Base-by-base conservation (phyloP, 1,139 yeast genomes). In the Sugiyamaella grinbergsii region DNA sequence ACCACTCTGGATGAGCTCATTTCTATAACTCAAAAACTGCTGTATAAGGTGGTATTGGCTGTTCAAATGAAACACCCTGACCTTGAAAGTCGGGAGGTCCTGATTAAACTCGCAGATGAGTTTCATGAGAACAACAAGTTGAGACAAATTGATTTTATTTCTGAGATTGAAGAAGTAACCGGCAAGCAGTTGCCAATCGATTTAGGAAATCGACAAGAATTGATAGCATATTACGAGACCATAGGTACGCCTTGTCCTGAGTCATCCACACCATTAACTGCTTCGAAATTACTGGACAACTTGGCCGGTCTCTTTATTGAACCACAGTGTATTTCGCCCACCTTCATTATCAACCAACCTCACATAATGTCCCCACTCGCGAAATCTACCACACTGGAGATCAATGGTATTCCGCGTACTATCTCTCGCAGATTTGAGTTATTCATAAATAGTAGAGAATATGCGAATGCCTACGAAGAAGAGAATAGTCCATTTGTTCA, bases 391-490 rank as follows among this genome's bases (percentile, higher is more conserved):
- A 50, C 40, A 0, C 58, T 68, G 0, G 59, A 58, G 1, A 60
- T 74, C 49, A 64, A 61, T 29, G 61, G 62, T 26, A 44, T 52
- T 15, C 51, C 38, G 0, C 74, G 74, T 49, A 73, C 69, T 2
- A 69, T 85, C 0, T 84, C 94, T 0, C 73, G 77, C 26, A 71
- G 98, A 42, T 93, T 91, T 64, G 99, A 94, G 68, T 69, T 93
- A 42, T 90, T 88, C 62, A 83, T 93, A 52, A 71, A 77, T 43
- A 91, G 94, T 0, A 78, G 79, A 58, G 99, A 94, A 67, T 85
- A 84, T 59, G 86, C 85, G 34, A 94, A 94, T 67, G 96, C 98
- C 0, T 94, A 94, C 64, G 98, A 93, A 62, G 99, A 94, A 68
- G 98, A 93, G 64, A 94, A 94, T 66, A 81, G 85, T 40, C 98